Conservation (phyloP, 2,329 filamentous ascomycete species). For the Cladorrhinum sp. region DNA sequence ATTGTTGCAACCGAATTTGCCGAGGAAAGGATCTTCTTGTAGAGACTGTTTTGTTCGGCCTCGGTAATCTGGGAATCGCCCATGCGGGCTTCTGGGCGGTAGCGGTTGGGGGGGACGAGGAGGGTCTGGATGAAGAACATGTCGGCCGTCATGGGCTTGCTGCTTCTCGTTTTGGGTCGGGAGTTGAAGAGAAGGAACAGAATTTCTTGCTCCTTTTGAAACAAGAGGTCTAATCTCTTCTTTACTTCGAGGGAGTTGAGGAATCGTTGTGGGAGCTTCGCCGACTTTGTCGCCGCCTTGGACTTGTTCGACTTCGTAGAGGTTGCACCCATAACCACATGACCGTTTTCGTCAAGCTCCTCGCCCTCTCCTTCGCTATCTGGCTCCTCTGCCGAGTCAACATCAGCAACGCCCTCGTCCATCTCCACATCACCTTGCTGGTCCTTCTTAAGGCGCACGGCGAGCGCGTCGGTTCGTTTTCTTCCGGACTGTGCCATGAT, state of each 20-base stretch:
- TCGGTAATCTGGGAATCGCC: conserved; percentile 81
- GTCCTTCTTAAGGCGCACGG: conserved; percentile 44
- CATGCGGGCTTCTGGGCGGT: conserved; percentile 79
- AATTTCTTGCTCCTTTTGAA: conserved; percentile 82
- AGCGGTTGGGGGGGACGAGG: conserved; percentile 88
- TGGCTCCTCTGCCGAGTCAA: conserved; percentile 48
- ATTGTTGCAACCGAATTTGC: conserved; percentile 73
- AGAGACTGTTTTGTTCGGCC: conserved; percentile 81
- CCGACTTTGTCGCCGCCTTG: conserved; percentile 35
- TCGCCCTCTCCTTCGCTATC: conserved; percentile 45
- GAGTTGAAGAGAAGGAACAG: conserved; percentile 82
- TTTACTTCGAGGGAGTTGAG: conserved; percentile 81
- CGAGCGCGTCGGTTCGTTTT: conserved; percentile 66
- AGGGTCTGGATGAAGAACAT: conserved; percentile 93
- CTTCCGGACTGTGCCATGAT: conserved; percentile 71
- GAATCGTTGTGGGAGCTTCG: conserved; percentile 59
- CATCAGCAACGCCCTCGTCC: conserved; percentile 69
- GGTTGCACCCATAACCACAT: conserved; percentile 57
- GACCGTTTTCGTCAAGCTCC: conserved; percentile 52
- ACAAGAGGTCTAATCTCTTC: conserved; percentile 73
- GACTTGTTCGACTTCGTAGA: conserved; percentile 33
- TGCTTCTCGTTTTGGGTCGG: conserved; percentile 58
- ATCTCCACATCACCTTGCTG: conserved; percentile 45
- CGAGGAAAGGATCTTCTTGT: conserved; percentile 76
- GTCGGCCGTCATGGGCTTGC: conserved; percentile 63